phyloP scores from a whole-genome alignment of 73 alveolate species.

The Paramecium pentaurelia region DNA sequence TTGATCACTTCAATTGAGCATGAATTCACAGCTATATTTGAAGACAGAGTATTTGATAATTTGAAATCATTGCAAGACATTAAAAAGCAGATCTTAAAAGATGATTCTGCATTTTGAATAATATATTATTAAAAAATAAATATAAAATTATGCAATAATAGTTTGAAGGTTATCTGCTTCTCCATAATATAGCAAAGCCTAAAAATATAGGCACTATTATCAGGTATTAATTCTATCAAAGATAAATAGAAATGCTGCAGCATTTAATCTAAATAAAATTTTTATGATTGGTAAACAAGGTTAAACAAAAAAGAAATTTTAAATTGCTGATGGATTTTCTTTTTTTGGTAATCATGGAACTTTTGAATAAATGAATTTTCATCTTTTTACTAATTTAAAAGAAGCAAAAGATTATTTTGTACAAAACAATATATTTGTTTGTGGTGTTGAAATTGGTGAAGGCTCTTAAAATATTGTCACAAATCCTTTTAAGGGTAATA shows the following conservation, averaged over 20 bases:
- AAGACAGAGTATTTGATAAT: constrained; percentile 80
- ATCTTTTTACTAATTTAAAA: neutral
- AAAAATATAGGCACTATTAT: constrained; percentile 9
- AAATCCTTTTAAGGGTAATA: constrained; percentile 74
- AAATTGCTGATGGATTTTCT: constrained; percentile 39
- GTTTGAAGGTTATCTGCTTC: neutral
- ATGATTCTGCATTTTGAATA: constrained; percentile 62
- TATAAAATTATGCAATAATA: neutral
- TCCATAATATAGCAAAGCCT: neutral
- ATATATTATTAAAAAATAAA: neutral
- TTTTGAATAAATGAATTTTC: neutral
- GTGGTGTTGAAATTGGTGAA: constrained; percentile 78
- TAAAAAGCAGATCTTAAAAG: constrained; percentile 51
- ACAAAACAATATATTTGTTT: constrained; percentile 65
- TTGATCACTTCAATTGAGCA: constrained; percentile 79
- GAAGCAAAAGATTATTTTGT: constrained; percentile 62
- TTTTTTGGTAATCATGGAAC: constrained; percentile 49
- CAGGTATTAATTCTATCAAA: neutral
- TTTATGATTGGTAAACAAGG: constrained; percentile 52
- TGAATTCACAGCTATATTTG: constrained; percentile 79
- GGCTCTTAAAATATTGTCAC: constrained; percentile 66
- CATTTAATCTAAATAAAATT: neutral
- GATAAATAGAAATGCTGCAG: neutral
- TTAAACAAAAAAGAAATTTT: constrained; percentile 11
- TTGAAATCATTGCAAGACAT: constrained; percentile 67